phyloP scores from a whole-genome alignment of 179 eudicot genomes.

The Silene coronaria region DNA sequence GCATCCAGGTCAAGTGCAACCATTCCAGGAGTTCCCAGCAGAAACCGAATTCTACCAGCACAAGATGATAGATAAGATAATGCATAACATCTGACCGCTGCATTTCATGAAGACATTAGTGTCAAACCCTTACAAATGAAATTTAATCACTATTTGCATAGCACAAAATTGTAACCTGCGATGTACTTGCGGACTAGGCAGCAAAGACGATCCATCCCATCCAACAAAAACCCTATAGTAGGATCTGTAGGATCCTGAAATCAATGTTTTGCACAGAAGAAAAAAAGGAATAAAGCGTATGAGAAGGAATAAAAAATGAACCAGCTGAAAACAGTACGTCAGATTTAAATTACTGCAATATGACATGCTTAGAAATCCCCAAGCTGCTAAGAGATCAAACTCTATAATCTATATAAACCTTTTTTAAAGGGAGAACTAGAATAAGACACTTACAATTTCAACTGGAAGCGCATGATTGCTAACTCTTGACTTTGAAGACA shows the following conservation, averaged over 20 bases:
- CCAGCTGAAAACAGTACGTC: slow-evolving; percentile 6
- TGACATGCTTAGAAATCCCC: slow-evolving; percentile 9
- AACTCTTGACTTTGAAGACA: slow-evolving; percentile 69
- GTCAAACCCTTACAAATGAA: slow-evolving; percentile 1
- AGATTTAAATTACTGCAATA: not conserved
- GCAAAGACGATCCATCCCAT: slow-evolving; percentile 94
- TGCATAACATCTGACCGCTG: slow-evolving; percentile 97
- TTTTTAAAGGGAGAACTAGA: not conserved
- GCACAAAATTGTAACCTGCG: slow-evolving; percentile 46
- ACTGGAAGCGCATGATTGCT: slow-evolving; percentile 59
- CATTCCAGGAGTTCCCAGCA: slow-evolving; percentile 95
- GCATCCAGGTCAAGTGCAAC: slow-evolving; percentile 93
- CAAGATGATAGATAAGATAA: slow-evolving; percentile 91
- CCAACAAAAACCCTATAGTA: slow-evolving; percentile 82
- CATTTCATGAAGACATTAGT: slow-evolving; percentile 21
- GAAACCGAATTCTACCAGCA: slow-evolving; percentile 86
- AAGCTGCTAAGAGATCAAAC: slow-evolving; percentile 3
- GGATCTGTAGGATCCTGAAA: slow-evolving; percentile 97
- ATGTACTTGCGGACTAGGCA: slow-evolving; percentile 95
- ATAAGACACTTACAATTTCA: slow-evolving; percentile 57
- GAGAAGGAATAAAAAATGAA: not conserved
- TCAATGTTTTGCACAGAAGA: slow-evolving; percentile 10
- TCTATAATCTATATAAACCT: not conserved
- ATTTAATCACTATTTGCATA: not conserved
- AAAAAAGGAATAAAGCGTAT: not conserved